A percentile compares a stretch with the other conserved stretches of the same genome.
These are phyloP conservation scores for Euphorbia tirucalli DNA, from an alignment of 345 rosid species.

Conservation along the genomic window DNA sequence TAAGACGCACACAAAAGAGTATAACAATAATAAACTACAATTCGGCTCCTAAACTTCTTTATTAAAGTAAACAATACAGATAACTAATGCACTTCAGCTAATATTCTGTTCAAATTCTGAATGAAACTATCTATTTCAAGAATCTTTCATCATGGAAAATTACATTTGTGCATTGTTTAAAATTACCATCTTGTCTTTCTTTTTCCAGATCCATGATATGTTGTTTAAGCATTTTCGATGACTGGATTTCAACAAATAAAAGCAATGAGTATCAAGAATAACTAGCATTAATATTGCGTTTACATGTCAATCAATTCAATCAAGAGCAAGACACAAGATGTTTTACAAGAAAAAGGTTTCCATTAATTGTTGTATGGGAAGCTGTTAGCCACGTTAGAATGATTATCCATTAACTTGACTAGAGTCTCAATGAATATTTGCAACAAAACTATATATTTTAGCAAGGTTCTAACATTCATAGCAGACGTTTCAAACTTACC, in stretches of 20 bases:
- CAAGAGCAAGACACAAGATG: not conserved
- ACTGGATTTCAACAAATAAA: not conserved
- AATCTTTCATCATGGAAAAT: not conserved
- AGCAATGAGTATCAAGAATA: not conserved
- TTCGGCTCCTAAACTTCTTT: not conserved
- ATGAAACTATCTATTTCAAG: too few species aligned
- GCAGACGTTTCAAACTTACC: too few species aligned
- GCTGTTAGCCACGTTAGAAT: not conserved
- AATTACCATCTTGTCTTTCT: not conserved
- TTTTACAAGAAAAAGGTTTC: not conserved
- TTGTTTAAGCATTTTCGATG: not conserved
- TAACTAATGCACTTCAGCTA: not conserved
- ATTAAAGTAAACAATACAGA: not conserved
- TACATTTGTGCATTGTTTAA: not conserved
- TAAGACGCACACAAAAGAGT: not conserved
- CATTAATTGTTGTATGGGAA: not conserved
- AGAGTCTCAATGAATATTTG: not conserved
- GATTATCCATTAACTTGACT: not conserved
- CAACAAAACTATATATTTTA: not conserved
- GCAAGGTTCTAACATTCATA: not conserved
- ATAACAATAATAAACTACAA: not conserved
- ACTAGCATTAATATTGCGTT: not conserved
- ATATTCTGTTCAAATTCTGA: not conserved
- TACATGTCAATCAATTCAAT: not conserved
- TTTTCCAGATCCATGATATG: not conserved